These are phyloP conservation scores for Geranium incanum DNA, from an alignment of 441 rosid genomes.

Conservation along the genomic window DNA sequence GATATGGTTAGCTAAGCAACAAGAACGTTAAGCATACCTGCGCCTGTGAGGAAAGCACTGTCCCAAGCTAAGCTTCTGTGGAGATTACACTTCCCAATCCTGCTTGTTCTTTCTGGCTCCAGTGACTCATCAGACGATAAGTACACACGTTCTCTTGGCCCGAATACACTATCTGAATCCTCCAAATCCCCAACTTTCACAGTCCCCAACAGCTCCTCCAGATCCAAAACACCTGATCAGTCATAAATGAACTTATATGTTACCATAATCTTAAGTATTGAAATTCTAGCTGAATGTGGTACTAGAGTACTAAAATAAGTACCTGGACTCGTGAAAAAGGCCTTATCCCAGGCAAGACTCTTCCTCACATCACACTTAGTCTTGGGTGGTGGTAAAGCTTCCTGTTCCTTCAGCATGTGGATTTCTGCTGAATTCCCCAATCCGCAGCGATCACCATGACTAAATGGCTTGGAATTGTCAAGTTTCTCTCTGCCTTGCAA, in stretches of 20 bases:
- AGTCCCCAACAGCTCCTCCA: slow-evolving; percentile 49
- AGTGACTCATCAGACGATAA: slow-evolving; percentile 18
- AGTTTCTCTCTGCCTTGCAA: slow-evolving; percentile 31
- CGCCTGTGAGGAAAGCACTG: slow-evolving; percentile 46
- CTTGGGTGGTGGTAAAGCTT: background rate
- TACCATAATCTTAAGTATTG: slow-evolving; percentile 1
- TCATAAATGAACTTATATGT: slow-evolving; percentile 3
- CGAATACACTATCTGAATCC: slow-evolving; percentile 15
- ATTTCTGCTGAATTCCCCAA: slow-evolving; percentile 1
- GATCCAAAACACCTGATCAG: slow-evolving; percentile 50
- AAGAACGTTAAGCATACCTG: slow-evolving; percentile 30
- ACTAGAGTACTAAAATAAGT: background rate
- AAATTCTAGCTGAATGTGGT: background rate
- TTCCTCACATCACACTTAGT: slow-evolving; percentile 36
- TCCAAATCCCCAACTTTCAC: slow-evolving; percentile 33
- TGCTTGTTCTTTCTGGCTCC: slow-evolving; percentile 17
- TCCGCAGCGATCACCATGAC: slow-evolving; percentile 9
- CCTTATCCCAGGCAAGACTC: slow-evolving; percentile 75
- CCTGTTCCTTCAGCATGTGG: slow-evolving; percentile 10
- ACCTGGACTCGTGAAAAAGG: slow-evolving; percentile 70
- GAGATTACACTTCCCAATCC: slow-evolving; percentile 18
- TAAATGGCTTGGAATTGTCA: slow-evolving; percentile 22
- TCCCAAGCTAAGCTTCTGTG: slow-evolving; percentile 81
- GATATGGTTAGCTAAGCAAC: background rate
- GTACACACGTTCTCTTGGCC: slow-evolving; percentile 15